Evolutionary conservation across 441 rosid genomes (phyloP).

Genomic region (Hura crepitans): DNA sequence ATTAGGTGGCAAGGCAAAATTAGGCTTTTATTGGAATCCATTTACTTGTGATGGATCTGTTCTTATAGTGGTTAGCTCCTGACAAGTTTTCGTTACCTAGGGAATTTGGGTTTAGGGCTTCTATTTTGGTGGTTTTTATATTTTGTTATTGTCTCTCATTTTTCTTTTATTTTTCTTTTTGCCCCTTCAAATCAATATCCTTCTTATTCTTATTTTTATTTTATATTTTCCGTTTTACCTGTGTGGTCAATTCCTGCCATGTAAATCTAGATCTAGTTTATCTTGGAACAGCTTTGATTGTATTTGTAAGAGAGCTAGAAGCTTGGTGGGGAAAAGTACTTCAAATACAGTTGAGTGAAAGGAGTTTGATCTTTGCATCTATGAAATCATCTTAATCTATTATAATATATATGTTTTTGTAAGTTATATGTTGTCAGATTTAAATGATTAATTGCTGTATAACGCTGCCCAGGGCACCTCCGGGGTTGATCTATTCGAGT

Average conservation of each 20-base stretch:
- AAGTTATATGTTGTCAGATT: too few species aligned
- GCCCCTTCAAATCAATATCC: not conserved
- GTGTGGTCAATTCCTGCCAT: conserved; percentile 18
- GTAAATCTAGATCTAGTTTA: conserved; percentile 14
- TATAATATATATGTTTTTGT: too few species aligned
- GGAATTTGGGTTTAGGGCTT: conserved; percentile 32
- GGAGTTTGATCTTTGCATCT: not conserved
- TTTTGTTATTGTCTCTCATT: not conserved
- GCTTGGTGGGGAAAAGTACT: conserved; percentile 14
- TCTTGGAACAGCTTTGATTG: not conserved
- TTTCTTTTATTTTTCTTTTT: not conserved
- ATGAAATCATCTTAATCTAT: not conserved
- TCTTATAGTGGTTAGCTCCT: conserved; percentile 30
- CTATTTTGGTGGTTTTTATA: conserved; percentile 11
- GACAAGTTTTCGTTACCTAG: conserved; percentile 28
- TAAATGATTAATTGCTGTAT: too few species aligned
- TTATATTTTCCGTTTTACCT: conserved; percentile 4
- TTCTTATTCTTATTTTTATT: too few species aligned
- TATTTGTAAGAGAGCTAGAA: conserved; percentile 13
- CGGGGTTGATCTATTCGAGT: too few species aligned
- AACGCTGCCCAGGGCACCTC: too few species aligned
- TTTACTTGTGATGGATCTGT: not conserved
- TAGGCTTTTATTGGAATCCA: conserved; percentile 1
- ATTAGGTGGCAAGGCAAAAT: not conserved
- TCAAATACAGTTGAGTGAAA: conserved; percentile 13